Base-by-base conservation (phyloP, 1,284 basidiomycete genomes). In the Phellopilus nigrolimitatus region DNA sequence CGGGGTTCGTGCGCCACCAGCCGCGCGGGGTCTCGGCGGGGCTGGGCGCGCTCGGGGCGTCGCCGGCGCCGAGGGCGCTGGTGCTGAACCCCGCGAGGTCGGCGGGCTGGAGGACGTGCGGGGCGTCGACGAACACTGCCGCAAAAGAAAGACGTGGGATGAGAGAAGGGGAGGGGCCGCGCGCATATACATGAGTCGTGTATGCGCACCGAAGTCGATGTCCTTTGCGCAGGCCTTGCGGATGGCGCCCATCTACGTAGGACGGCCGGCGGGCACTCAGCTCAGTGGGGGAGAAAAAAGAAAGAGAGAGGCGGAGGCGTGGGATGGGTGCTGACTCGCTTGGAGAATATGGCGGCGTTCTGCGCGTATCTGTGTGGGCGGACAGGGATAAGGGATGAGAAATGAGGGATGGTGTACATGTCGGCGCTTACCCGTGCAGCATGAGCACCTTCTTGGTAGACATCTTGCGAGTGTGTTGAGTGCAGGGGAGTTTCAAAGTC, bases 71-170 rank as follows among this genome's bases (percentile, higher is more conserved):
- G 42, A 81, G 72, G 27, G 77, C 74, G 48, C 71, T 71, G 3
- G 76, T 62, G 25, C 69, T 65, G 21, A 60, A 59, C 42, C 73
- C 76, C n/a, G 75, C 70, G 12, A 91, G 66, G 61, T 95, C 90
- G 4, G 74, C 82, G 0, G 84, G 83, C 48, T 82, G 74, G 25
- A 93, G 72, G 15, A 92, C 73, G 50, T 85, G 74, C 8, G 91
- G 88, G 0, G 79, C 88, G 60, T 94, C 88, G 43, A 91, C 63
- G 64, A 92, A 93, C 3, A 93, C 91, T 93, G 54, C 8, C n/a
- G 37, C 25, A 30, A 19, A 42, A 45, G n/a, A 50, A 21, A 47
- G 12, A 27, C 4, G 38, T 27, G 22, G 15, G 21, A 17, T 30
- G 4, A 27, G 30, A 41, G 2, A 30, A 33, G 34, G 45, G 34